Evolutionary conservation across 2,329 filamentous ascomycete species (phyloP).

Genomic region (Cercospora brassicicola): DNA sequence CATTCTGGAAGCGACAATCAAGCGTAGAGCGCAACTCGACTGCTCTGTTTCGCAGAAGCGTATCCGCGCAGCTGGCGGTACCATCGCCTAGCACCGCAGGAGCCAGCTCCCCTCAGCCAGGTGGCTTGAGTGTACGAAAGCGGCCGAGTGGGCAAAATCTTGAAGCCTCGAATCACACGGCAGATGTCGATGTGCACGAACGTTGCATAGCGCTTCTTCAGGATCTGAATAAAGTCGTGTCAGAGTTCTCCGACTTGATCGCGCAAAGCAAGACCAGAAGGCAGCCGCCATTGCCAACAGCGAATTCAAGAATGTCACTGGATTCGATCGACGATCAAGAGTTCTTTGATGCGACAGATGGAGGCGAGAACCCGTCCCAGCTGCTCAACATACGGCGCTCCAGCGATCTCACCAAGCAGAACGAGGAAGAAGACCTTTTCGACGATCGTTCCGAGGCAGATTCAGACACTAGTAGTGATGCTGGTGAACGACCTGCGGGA

Average conservation of each 20-base stretch:
- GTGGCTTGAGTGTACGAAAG: slow-evolving; percentile 42
- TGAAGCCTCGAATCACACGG: slow-evolving; percentile 22
- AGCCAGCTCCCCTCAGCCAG: slow-evolving; percentile 38
- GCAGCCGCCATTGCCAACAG: slow-evolving; percentile 49
- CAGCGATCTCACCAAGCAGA: slow-evolving; percentile 68
- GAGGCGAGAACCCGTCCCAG: slow-evolving; percentile 57
- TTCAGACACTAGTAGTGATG: slow-evolving; percentile 64
- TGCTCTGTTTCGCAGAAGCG: slow-evolving; percentile 50
- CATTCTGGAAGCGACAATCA: slow-evolving; percentile 91
- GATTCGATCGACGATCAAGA: slow-evolving; percentile 82
- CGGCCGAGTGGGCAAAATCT: slow-evolving; percentile 29
- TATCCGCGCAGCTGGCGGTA: slow-evolving; percentile 56
- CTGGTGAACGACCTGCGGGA: slow-evolving; percentile 45
- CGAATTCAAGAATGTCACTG: slow-evolving; percentile 63
- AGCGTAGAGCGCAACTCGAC: slow-evolving; percentile 51
- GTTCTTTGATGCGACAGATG: slow-evolving; percentile 88
- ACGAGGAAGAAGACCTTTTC: slow-evolving; percentile 54
- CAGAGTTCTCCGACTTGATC: slow-evolving; percentile 77
- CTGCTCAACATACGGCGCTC: slow-evolving; percentile 73
- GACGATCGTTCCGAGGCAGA: slow-evolving; percentile 53
- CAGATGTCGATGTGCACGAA: slow-evolving; percentile 64
- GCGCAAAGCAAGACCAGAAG: slow-evolving; percentile 77
- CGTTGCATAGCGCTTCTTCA: slow-evolving; percentile 79
- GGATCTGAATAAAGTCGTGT: slow-evolving; percentile 80
- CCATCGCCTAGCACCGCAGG: slow-evolving; percentile 42